These are phyloP conservation scores for Takashimella tepidaria DNA, from an alignment of 1,284 basidiomycete genomes.

Conservation along the genomic window DNA sequence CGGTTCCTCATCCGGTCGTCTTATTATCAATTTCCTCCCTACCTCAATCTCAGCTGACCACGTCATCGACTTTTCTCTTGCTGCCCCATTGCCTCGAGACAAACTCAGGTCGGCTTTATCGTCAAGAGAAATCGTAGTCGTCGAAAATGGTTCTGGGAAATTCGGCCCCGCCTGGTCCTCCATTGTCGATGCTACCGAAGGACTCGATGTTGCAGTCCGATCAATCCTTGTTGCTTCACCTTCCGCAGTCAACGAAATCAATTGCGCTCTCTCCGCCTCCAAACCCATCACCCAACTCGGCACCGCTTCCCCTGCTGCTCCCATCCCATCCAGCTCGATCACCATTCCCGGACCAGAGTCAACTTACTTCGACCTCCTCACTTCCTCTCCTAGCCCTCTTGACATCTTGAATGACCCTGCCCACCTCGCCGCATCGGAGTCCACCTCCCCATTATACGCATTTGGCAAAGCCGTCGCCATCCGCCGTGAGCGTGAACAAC, in stretches of 20 bases:
- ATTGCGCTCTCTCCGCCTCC: slow-evolving; percentile 33
- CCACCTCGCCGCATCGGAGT: slow-evolving; percentile 64
- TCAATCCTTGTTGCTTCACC: slow-evolving; percentile 43
- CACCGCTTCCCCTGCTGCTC: slow-evolving; percentile 21
- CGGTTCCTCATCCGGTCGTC: slow-evolving; percentile 54
- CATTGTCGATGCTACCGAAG: slow-evolving; percentile 39
- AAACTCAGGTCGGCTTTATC: slow-evolving; percentile 62
- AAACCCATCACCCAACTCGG: slow-evolving; percentile 37
- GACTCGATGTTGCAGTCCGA: slow-evolving; percentile 34
- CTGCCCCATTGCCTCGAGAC: slow-evolving; percentile 62
- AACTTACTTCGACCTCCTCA: slow-evolving; percentile 86
- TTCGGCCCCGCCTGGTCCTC: slow-evolving; percentile 63
- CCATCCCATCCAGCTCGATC: slow-evolving; percentile 52
- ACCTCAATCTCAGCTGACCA: slow-evolving; percentile 52
- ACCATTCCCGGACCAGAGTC: slow-evolving; percentile 77
- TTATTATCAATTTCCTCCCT: slow-evolving; percentile 67
- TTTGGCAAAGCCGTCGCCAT: slow-evolving; percentile 83
- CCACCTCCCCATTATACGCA: slow-evolving; percentile 88
- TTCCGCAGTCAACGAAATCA: slow-evolving; percentile 38
- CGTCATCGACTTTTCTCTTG: slow-evolving; percentile 63
- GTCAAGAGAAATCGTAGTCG: slow-evolving; percentile 68
- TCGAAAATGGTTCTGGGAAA: slow-evolving; percentile 77
- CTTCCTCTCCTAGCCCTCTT: slow-evolving; percentile 74
- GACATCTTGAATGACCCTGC: slow-evolving; percentile 80
- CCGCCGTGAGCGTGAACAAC: slow-evolving; percentile 62